These are phyloP conservation scores for Cladosporium colombiae DNA, from an alignment of 2,329 filamentous ascomycete genomes.

Conservation along the genomic window DNA sequence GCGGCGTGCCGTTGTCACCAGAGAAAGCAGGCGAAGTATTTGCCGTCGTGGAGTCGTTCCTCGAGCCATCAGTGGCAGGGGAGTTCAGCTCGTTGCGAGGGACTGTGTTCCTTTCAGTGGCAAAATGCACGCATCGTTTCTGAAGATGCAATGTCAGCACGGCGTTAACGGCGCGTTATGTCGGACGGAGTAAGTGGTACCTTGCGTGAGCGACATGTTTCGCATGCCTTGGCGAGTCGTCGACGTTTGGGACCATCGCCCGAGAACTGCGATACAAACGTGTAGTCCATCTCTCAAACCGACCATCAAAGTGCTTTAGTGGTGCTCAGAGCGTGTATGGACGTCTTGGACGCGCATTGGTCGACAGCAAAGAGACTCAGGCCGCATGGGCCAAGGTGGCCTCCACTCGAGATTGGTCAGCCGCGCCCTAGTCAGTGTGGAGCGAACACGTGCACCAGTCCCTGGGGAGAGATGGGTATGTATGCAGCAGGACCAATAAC, in stretches of 20 bases:
- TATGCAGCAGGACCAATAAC: background rate
- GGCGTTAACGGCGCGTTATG: background rate
- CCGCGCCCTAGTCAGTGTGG: background rate
- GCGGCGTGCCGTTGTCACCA: slow-evolving; percentile 16
- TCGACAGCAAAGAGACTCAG: background rate
- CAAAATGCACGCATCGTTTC: slow-evolving; percentile 39
- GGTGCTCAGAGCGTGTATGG: background rate
- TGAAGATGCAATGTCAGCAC: slow-evolving; percentile 20
- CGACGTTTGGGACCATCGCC: slow-evolving; percentile 36
- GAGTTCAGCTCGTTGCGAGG: slow-evolving; percentile 9
- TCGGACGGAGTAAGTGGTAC: slow-evolving; percentile 22
- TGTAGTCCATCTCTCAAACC: slow-evolving; percentile 31
- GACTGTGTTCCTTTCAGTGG: slow-evolving; percentile 17
- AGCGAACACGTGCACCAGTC: background rate
- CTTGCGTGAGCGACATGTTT: slow-evolving; percentile 35
- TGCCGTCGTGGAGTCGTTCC: slow-evolving; percentile 22
- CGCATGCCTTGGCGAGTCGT: slow-evolving; percentile 37
- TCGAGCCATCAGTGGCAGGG: slow-evolving; percentile 19
- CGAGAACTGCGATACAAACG: slow-evolving; percentile 37
- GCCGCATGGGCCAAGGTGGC: background rate
- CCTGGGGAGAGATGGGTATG: background rate
- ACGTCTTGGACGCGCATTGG: background rate
- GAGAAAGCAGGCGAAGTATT: slow-evolving; percentile 18
- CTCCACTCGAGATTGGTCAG: background rate
- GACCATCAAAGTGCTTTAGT: background rate